Percentiles rank a stretch among this genome's conserved stretches.
Evolutionary conservation across 2,329 filamentous ascomycete genomes (phyloP).

Genomic region (Cytospora paraplurivora): DNA sequence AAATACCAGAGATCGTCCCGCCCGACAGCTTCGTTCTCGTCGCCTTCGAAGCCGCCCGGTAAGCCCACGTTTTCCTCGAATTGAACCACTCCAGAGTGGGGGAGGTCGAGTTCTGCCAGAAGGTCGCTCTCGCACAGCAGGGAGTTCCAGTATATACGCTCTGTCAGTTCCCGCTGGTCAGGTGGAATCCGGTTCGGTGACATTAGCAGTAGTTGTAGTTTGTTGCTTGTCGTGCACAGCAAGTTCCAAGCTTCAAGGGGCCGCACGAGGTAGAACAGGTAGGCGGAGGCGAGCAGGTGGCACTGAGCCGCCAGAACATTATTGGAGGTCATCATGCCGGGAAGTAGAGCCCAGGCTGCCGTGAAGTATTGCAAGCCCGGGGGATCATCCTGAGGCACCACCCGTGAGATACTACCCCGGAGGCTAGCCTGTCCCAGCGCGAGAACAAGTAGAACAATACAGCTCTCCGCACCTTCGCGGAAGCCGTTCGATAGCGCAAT

Average conservation of each 20-base stretch:
- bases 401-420: conserved; percentile 73
- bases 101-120: conserved; percentile 76
- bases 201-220: conserved; percentile 76
- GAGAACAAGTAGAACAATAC: conserved; percentile 76
- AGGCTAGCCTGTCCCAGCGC: conserved; percentile 76
- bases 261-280: conserved; percentile 79
- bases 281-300: conserved; percentile 77
- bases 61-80: conserved; percentile 80
- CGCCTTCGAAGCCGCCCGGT: conserved; percentile 76
- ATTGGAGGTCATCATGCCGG: conserved; percentile 77
- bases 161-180: conserved; percentile 71
- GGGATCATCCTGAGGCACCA: conserved; percentile 68
- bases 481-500: conserved; percentile 76
- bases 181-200: conserved; percentile 70
- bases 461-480: conserved; percentile 77
- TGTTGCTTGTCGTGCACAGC: conserved; percentile 77
- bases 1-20: conserved; percentile 86
- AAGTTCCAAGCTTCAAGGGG: conserved; percentile 83
- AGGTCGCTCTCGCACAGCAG: conserved; percentile 80
- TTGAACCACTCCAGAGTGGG: conserved; percentile 80
- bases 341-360: conserved; percentile 76
- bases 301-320: conserved; percentile 78
- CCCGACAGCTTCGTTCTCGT: conserved; percentile 63
- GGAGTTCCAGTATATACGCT: conserved; percentile 83
- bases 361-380: conserved; percentile 80